Base-by-base conservation (phyloP, 1,139 yeast genomes). In the Saccharomycopsis crataegensis region DNA sequence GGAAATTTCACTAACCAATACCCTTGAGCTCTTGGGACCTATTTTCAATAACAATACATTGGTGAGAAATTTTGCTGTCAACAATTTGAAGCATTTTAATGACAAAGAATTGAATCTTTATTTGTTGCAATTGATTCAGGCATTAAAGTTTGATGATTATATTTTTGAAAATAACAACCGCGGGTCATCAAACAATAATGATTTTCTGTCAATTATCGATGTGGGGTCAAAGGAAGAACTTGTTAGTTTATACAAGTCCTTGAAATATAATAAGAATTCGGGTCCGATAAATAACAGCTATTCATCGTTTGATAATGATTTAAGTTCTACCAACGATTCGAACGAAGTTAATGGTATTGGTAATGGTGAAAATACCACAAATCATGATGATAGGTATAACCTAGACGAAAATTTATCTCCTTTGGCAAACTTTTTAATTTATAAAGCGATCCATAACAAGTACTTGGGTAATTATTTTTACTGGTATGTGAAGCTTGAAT, bases 401-500 rank as follows among this genome's bases (percentile, higher is more conserved):
- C n/a, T 51, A 6, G 57, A 56, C 40, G 50, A 16, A 5, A 16
- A 38, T 6, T 56, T 65, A 14, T 82, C 90, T 0, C 90, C 94
- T 6, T 70, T 91, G 55, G 94, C 96, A 0, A 79, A 79, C 57
- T 91, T 93, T 64, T 71, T 94, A 47, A 84, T 91, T 47, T 82
- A 82, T 38, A 74, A 93, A 51, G 83, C 96, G 0, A 75, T 84
- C 0, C 74, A 78, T 33, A 86, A 85, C 64, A 78, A 79, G 31
- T 72, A 78, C 16, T 70, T 93, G 38, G 95, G 96, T 0, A 90
- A 85, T 63, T 89, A 79, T 64, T 82, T 93, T 59, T 91, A 89
- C 65, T 93, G 99, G 98, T 89, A 85, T 64, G 78, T 93, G 50
- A 85, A 83, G 60, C 96, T 94, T 1, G 97, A 91, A 63, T 79